Evolutionary conservation across 202 grass and related monocot genomes (phyloP).

Genomic region (Musa balbisiana): DNA sequence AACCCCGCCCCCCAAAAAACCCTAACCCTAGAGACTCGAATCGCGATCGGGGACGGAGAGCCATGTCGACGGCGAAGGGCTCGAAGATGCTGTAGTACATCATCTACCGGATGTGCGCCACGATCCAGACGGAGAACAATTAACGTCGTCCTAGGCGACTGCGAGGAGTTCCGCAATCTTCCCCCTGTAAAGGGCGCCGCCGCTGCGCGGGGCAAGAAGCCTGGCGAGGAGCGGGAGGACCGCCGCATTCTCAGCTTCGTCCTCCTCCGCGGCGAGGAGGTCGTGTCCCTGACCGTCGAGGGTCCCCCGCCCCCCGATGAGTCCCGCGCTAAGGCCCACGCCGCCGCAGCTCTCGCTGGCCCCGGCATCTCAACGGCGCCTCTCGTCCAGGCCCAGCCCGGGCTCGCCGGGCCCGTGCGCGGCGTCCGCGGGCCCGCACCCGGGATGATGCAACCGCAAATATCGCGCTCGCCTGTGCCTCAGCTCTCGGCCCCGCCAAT

Average conservation of each 20-base stretch:
- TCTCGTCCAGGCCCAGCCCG: conserved; percentile 71
- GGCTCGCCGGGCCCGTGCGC: conserved; percentile 67
- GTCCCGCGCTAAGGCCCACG: conserved; percentile 49
- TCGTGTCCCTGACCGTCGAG: conserved; percentile 94
- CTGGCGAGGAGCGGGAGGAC: conserved; percentile 68
- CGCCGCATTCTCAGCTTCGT: conserved; percentile 81
- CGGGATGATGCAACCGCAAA: conserved; percentile 96
- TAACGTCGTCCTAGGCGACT: conserved; percentile 96
- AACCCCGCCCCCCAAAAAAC: too few species aligned
- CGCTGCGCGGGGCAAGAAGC: conserved; percentile 12
- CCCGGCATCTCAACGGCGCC: conserved; percentile 52
- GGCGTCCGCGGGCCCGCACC: conserved; percentile 73
- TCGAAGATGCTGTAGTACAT: conserved; percentile 96
- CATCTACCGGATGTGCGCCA: conserved; percentile 96
- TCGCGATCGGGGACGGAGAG: background rate
- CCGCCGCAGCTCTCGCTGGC: conserved; percentile 13
- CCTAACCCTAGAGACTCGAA: conserved; percentile 27
- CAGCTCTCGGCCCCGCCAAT: conserved; percentile 72
- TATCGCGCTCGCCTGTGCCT: conserved; percentile 70
- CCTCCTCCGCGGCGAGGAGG: conserved; percentile 87
- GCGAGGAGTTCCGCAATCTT: conserved; percentile 96
- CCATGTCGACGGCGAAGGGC: conserved; percentile 94
- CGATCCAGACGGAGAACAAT: conserved; percentile 85
- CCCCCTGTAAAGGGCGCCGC: conserved; percentile 56
- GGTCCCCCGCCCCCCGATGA: conserved; percentile 80